Conservation (phyloP, 371 early-diverging fungal genomes). For the Umbelopsis sp. region DNA sequence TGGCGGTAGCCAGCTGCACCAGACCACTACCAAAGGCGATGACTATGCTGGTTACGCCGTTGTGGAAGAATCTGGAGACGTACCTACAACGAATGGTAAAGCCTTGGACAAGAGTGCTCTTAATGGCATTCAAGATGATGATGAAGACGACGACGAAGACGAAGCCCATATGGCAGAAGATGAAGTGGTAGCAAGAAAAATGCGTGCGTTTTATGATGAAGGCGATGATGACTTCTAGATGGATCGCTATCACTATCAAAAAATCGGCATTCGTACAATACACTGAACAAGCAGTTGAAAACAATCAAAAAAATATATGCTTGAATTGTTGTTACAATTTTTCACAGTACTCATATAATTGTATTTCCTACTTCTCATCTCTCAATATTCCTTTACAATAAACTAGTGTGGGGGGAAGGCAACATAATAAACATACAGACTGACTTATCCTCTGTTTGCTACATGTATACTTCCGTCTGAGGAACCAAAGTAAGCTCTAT, state of each 20-base stretch:
- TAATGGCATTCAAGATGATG: conserved; percentile 38
- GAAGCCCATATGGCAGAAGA: conserved; percentile 51
- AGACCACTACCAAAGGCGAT: conserved; percentile 22
- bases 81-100: conserved; percentile 25
- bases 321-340: no score
- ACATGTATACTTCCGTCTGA: conserved; percentile 65
- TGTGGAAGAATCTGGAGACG: conserved; percentile 52
- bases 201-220: conserved; percentile 36
- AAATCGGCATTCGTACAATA: conserved; percentile 29
- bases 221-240: conserved; percentile 36
- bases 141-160: conserved; percentile 52
- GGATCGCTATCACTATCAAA: conserved; percentile 23
- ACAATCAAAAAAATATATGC: background rate
- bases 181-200: conserved; percentile 37
- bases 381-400: no score
- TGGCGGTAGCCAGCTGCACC: conserved; percentile 13
- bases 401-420: no score
- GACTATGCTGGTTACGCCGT: conserved; percentile 44
- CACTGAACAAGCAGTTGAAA: conserved; percentile 26
- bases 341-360: no score
- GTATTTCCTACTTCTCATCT: no score
- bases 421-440: background rate
- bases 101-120: conserved; percentile 23
- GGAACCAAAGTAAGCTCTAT: conserved; percentile 82
- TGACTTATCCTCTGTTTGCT: conserved; percentile 15